Evolutionary conservation across 306 rosid species (phyloP), one percentile per base, ranked within the genome.

Genomic region (Inga oerstediana): DNA sequence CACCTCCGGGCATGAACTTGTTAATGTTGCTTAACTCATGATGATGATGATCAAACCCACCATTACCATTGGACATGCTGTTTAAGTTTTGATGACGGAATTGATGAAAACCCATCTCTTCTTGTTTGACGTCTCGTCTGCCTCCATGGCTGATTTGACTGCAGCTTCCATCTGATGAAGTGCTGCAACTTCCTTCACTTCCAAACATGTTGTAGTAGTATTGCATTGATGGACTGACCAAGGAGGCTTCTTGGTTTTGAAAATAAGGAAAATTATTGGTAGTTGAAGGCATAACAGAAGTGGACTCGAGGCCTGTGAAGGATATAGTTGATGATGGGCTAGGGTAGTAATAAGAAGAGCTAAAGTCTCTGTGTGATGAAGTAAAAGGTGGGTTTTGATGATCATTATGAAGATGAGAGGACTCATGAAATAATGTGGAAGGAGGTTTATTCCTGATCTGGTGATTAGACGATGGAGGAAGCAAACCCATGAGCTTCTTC

Each of bases 401-500:
- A 39, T 39, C 30, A 65, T 48, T 65, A 24, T 41, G 52, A 43
- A n/a, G 56, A 66, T 56, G 76, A 24, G 79, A 17, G 43, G 88
- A 58, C 81, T 14, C 5, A 49, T 80, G 85, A 72, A 73, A 82
- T 72, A 51, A 11, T 24, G 85, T 43, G 32, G 85, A 8, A 39
- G 43, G 41, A 32, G 89, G 86, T 81, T 84, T 12, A 12, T 49
- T 92, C 83, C 7, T 84, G 79, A 70, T 41, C 51, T 70, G 75
- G 83, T 75, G 86, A n/a, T 44, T 82, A n/a, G 89, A 67, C 12
- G 84, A 72, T 20, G 84, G 22, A 19, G 88, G 85, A 54, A 84
- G 84, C 84, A 92, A 82, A 2, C 87, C 93, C 90, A 91, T 86
- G 69, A 96, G 94, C 76, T 96, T 96, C 90, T 96, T 96, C 96